phyloP scores from a whole-genome alignment of 2,329 filamentous ascomycete species.

The Neopestalotiopsis sp. region DNA sequence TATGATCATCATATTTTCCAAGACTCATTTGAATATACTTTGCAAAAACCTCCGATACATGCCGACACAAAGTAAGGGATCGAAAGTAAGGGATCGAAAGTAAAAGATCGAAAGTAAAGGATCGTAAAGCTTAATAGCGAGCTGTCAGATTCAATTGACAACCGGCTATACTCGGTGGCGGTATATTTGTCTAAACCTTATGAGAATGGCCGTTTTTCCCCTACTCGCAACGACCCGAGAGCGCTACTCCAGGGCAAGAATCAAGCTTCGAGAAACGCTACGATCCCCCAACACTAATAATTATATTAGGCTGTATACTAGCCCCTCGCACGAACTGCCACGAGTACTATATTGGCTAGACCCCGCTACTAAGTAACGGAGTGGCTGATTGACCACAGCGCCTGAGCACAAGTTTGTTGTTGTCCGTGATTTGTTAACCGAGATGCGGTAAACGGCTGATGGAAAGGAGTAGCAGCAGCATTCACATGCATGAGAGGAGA shows the following conservation, averaged over 20 bases:
- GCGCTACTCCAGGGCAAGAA: neutral
- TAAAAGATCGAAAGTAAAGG: too few relatives aligned
- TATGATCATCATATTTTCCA: neutral
- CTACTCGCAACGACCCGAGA: neutral
- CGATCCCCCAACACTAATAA: neutral
- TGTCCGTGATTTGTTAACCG: neutral
- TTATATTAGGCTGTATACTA: neutral
- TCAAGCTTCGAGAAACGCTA: constrained; percentile 2
- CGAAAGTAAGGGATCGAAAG: too few relatives aligned
- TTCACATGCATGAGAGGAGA: neutral
- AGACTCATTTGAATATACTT: neutral
- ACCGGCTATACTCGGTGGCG: neutral
- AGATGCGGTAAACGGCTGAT: neutral
- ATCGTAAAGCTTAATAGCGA: neutral
- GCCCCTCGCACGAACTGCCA: constrained; percentile 2
- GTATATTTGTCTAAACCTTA: neutral
- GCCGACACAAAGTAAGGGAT: neutral
- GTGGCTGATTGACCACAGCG: neutral
- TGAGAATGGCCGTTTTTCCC: too few relatives aligned
- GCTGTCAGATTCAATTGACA: neutral
- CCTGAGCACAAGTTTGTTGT: neutral
- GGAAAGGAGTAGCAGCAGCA: neutral
- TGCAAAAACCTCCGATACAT: neutral
- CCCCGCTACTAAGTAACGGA: neutral
- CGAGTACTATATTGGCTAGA: neutral